Evolutionary conservation across 2,329 filamentous ascomycete species (phyloP).

Genomic region (Venturia carpophila): DNA sequence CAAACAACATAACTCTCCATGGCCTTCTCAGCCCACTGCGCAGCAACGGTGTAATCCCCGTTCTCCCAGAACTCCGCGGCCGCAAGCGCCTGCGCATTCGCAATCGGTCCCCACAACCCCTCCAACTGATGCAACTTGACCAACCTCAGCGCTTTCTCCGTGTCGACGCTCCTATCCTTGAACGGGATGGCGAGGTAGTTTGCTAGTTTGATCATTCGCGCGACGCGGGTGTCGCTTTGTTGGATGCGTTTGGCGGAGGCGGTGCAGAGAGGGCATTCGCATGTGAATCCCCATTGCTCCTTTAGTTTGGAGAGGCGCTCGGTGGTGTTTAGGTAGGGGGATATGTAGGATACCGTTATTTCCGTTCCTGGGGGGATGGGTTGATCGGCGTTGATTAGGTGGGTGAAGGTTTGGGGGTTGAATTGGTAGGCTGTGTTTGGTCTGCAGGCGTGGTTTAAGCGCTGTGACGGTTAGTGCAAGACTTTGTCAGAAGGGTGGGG

Average conservation of each 20-base stretch:
- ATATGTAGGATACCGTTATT: conserved; percentile 32
- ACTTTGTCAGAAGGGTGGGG: not conserved
- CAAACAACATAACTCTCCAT: conserved; percentile 1
- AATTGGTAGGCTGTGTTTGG: conserved; percentile 36
- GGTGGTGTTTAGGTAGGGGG: conserved; percentile 28
- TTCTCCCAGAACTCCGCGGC: conserved; percentile 35
- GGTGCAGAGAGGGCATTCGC: conserved; percentile 33
- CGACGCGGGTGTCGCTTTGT: conserved; percentile 32
- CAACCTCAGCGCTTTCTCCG: conserved; percentile 33
- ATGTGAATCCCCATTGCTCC: conserved; percentile 34
- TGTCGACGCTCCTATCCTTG: conserved; percentile 3
- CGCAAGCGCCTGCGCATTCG: conserved; percentile 33
- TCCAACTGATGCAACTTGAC: conserved; percentile 34
- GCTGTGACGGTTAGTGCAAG: conserved; percentile 1
- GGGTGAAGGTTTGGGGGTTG: conserved; percentile 30
- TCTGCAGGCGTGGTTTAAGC: conserved; percentile 37
- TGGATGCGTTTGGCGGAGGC: conserved; percentile 24
- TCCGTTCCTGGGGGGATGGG: conserved; percentile 36
- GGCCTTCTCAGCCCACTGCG: conserved; percentile 26
- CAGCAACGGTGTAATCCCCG: conserved; percentile 28
- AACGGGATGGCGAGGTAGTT: conserved; percentile 32
- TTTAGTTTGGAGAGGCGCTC: conserved; percentile 28
- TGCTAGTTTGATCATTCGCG: conserved; percentile 28
- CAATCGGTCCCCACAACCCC: conserved; percentile 26
- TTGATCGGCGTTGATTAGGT: conserved; percentile 32